Base-by-base conservation (phyloP, 257 asterid species). In the Solanum boliviense region DNA sequence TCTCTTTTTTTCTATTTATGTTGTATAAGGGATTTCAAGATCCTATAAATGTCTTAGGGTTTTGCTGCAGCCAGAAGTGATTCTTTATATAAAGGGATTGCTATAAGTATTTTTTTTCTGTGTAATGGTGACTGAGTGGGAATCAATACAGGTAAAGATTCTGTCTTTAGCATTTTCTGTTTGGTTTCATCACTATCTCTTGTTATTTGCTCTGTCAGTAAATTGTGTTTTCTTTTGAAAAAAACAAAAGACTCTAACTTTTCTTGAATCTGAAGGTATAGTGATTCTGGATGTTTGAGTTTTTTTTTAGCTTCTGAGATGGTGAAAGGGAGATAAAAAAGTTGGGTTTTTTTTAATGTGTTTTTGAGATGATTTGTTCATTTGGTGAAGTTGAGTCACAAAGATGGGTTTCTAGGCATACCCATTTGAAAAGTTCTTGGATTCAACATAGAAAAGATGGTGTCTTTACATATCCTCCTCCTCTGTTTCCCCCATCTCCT, bases 131-230 rank as follows among this genome's bases (percentile, higher is more conserved):
- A 88, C 93, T 83, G 68, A 91, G 92, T 89, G 89, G 85, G 90
- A 88, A 90, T 89, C 94, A 91, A 91, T 92, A 93, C 94, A 90
- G 94, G 96, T 94, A 91, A 92, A 92, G 91, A 83, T 88, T 92
- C 95, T 39, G 90, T 86, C 91, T 89, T 88, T 85, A 83, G 88
- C 89, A 90, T 85, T 91, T 86, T 87, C 85, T 87, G 91, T 25
- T 82, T 79, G 85, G 67, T 88, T 85, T 88, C 91, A 90, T 92
- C 93, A 86, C 91, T 76, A 88, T 81, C 86, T 88, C 86, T 25
- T 86, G 78, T 89, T 88, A 87, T 75, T 90, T 91, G 91, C 88
- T 86, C 88, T 87, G 60, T 90, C 67, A 56, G 25, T 56, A 20
- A 20, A 56, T 20, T 56, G 67, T 56, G 67, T 56, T 20, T 56